phyloP scores from a whole-genome alignment of 306 rosid genomes.

The Rosa multiflora region DNA sequence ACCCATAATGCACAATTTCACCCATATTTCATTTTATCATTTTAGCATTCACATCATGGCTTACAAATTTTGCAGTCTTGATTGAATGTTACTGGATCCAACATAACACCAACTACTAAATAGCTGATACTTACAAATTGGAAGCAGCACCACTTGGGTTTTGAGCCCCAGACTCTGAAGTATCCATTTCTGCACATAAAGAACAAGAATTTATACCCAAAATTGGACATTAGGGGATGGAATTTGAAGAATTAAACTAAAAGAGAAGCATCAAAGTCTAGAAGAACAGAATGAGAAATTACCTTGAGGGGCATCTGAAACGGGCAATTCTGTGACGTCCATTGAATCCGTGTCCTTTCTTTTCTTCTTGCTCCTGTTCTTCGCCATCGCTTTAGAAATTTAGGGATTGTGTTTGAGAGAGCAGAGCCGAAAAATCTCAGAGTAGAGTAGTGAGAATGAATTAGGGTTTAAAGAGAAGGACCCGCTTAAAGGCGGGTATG shows the following conservation, averaged over 20 bases:
- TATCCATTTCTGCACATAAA: slow-evolving; percentile 62
- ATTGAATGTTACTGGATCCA: too few species aligned
- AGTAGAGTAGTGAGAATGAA: background rate
- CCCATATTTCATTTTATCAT: too few species aligned
- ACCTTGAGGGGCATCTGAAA: slow-evolving; percentile 57
- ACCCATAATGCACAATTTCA: background rate
- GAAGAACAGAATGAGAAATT: background rate
- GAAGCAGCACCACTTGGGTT: slow-evolving; percentile 37
- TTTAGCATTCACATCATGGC: too few species aligned
- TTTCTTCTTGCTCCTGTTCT: slow-evolving; percentile 62
- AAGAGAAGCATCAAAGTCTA: background rate
- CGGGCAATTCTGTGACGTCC: slow-evolving; percentile 38
- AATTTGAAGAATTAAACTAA: background rate
- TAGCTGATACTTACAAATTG: slow-evolving; percentile 43
- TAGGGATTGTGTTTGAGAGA: background rate
- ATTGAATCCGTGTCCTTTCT: slow-evolving; percentile 41
- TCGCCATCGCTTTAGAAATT: slow-evolving; percentile 45
- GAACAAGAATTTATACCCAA: background rate
- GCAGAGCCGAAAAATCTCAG: background rate
- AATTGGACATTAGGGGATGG: background rate
- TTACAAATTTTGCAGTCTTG: too few species aligned
- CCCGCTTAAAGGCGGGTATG: background rate
- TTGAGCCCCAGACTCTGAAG: slow-evolving; percentile 49
- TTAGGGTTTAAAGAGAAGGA: background rate
- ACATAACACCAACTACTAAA: background rate